Evolutionary conservation across 768 basidiomycete species (phyloP), one percentile per base, ranked within the genome.

Genomic region (Cystobasidium tubakii): DNA sequence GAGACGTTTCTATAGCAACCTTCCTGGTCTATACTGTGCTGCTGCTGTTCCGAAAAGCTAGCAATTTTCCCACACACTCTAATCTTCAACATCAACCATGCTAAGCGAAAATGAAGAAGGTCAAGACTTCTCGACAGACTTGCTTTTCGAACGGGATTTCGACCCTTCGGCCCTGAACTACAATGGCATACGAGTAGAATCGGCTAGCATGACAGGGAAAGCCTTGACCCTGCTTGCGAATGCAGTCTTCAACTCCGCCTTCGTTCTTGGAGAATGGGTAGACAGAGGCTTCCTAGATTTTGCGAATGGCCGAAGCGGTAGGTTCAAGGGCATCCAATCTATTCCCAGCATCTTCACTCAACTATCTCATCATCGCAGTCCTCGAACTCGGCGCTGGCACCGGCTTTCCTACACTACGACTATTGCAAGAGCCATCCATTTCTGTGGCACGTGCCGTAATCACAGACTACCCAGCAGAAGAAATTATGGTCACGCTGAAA

Each of bases 361-460:
- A 3, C 15, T 50, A 2, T 46, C 6, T 46, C 10, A 12, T 29
- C 3, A 13, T 43, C 15, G 17, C 21, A 72, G 70, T 72, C 23
- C 70, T 72, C 4, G 70, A 72, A 39, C 70, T 72, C 3, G 70
- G 70, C 2, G 70, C 70, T 29, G 70, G 70, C 21, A 72, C 70
- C 23, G 70, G 57, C 27, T 34, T 72, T 25, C 70, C 70, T 17
- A 62, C 34, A 17, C 27, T 72, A 25, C 70, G 34, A 23, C 54
- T 72, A 9, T 50, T 72, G 23, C 70, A 72, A 17, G n/a, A 60
- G 27, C 62, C 70, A 2, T 36, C 60, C 12, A 34, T 31, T 31
- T 62, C 33, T 33, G 12, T 64, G 21, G 23, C n/a, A 55, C 70
- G 43, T 25, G 33, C 34, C 23, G 46, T 72, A 23, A 72, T 62